Evolutionary conservation across 2,329 filamentous ascomycete genomes (phyloP).

Genomic region (Xylariaceae sp.): DNA sequence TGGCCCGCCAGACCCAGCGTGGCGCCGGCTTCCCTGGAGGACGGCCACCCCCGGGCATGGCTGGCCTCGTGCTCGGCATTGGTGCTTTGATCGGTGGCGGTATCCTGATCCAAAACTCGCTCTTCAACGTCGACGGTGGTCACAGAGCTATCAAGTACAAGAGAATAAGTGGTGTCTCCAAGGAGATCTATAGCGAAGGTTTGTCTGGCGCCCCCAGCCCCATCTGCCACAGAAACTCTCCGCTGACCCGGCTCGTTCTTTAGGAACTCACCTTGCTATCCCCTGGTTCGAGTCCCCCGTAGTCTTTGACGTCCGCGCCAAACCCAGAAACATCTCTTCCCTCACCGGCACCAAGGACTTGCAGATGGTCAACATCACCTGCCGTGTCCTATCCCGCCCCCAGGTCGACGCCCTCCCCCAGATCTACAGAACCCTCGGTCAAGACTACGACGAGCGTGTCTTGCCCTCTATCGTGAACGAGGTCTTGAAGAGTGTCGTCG

Average conservation of each 20-base stretch:
- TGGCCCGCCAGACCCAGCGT: constrained; percentile 31
- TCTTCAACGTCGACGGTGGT: constrained; percentile 91
- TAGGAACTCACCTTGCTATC: constrained; percentile 87
- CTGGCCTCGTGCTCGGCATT: constrained; percentile 38
- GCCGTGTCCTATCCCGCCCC: constrained; percentile 93
- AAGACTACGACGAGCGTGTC: constrained; percentile 95
- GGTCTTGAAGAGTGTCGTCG: constrained; percentile 96
- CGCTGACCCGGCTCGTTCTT: constrained; percentile 15
- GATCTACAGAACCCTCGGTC: constrained; percentile 93
- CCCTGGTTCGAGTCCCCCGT: constrained; percentile 98
- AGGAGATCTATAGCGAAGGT: constrained; percentile 97
- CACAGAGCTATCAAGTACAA: constrained; percentile 99
- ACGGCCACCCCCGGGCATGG: constrained; percentile 38
- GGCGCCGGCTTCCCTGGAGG: constrained; percentile 35
- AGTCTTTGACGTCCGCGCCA: constrained; percentile 96
- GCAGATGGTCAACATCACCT: constrained; percentile 99
- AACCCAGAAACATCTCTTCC: constrained; percentile 93
- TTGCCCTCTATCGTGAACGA: constrained; percentile 98
- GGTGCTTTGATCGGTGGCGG: constrained; percentile 45
- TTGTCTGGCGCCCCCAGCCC: constrained; percentile 21
- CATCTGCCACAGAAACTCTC: background rate
- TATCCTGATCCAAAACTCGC: constrained; percentile 54
- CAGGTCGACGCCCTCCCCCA: constrained; percentile 84
- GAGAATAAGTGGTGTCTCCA: constrained; percentile 84
- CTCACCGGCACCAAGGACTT: constrained; percentile 98